phyloP scores from a whole-genome alignment of 805 yeast genomes.

The Candida koratica region DNA sequence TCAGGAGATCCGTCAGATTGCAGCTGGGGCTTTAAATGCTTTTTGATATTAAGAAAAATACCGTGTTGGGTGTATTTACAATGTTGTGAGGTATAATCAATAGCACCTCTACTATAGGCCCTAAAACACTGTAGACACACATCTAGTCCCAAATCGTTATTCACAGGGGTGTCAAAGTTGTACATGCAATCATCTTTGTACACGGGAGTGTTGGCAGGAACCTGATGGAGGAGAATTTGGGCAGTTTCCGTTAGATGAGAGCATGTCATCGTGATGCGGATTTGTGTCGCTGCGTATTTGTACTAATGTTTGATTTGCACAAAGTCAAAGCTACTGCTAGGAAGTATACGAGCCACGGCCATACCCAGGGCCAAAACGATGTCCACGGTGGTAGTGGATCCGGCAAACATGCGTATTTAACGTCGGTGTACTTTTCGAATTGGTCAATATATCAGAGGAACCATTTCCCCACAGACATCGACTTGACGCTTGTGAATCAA shows the following conservation, averaged over 20 bases:
- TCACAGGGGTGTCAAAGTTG: slow-evolving; percentile 68
- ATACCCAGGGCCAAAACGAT: neutral
- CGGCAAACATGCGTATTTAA: too few species aligned
- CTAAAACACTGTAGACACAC: slow-evolving; percentile 74
- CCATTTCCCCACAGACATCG: slow-evolving; percentile 62
- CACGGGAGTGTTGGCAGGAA: slow-evolving; percentile 10
- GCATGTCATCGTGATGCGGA: slow-evolving; percentile 6
- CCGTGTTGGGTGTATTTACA: slow-evolving; percentile 48
- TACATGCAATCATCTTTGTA: slow-evolving; percentile 89
- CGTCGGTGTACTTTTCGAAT: slow-evolving; percentile 48
- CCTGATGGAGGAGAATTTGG: neutral
- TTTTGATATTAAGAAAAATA: slow-evolving; percentile 56
- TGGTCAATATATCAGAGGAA: slow-evolving; percentile 41
- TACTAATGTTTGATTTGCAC: neutral
- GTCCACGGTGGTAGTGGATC: neutral
- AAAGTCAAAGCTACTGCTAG: neutral
- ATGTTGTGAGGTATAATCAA: slow-evolving; percentile 58
- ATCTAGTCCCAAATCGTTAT: slow-evolving; percentile 54
- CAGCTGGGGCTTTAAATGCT: slow-evolving; percentile 48
- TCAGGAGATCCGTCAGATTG: too few species aligned
- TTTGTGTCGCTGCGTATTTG: too few species aligned
- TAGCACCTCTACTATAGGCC: slow-evolving; percentile 51
- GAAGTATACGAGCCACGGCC: neutral
- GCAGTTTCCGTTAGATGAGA: slow-evolving; percentile 1
- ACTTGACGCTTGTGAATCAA: slow-evolving; percentile 54